Evolutionary conservation across 1,139 yeast genomes (phyloP).

Genomic region (Tardiomyces digboiensis): DNA sequence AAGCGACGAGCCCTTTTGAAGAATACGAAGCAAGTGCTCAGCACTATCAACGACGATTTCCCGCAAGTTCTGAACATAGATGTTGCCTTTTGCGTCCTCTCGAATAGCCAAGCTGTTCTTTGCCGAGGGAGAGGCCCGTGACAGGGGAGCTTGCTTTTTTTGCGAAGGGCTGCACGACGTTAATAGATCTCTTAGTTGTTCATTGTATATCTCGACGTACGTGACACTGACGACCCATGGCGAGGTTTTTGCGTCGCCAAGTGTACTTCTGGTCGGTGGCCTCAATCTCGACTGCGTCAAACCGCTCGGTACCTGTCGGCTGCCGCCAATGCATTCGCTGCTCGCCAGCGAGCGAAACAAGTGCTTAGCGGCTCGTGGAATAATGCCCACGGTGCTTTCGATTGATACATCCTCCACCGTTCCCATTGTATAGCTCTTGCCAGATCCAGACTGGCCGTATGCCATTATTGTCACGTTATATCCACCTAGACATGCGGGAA

Average conservation of each 20-base stretch:
- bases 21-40: slow-evolving; percentile 10
- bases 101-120: slow-evolving; percentile 45
- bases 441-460: slow-evolving; percentile 27
- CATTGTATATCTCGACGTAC: slow-evolving; percentile 62
- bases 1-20: slow-evolving; percentile 16
- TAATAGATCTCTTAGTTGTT: slow-evolving; percentile 52
- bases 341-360: background rate
- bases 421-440: slow-evolving; percentile 27
- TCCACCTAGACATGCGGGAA: slow-evolving; percentile 54
- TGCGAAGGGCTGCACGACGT: too few species aligned
- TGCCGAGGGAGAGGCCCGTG: slow-evolving; percentile 2
- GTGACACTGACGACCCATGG: slow-evolving; percentile 44
- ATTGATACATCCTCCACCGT: slow-evolving; percentile 22
- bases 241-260: background rate
- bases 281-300: too few species aligned
- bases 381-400: background rate
- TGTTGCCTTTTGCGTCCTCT: slow-evolving; percentile 44
- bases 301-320: background rate
- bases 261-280: background rate
- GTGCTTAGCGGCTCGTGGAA: background rate
- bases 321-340: background rate
- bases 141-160: too few species aligned
- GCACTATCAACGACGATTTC: slow-evolving; percentile 14
- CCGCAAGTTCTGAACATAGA: slow-evolving; percentile 34
- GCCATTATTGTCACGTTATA: slow-evolving; percentile 25